Percentiles rank a stretch among this genome's conserved stretches.
Evolutionary conservation across 768 basidiomycete species (phyloP).

Genomic region (Nidularia pulvinata): DNA sequence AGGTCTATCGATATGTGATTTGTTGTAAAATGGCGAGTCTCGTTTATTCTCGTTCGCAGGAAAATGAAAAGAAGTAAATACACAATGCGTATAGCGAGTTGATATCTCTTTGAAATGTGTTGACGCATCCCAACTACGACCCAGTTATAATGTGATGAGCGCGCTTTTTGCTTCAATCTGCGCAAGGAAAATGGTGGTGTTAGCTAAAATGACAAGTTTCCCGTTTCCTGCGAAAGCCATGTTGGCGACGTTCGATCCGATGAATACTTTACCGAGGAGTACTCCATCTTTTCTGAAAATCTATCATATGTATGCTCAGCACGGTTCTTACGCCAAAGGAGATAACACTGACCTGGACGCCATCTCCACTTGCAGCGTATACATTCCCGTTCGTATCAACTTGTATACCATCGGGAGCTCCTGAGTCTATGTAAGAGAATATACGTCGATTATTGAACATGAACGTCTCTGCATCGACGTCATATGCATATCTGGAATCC

Average conservation of each 20-base stretch:
- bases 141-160: too few relatives aligned
- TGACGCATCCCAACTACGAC: too few relatives aligned
- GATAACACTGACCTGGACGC: background rate
- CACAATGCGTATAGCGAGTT: too few relatives aligned
- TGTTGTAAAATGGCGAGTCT: too few relatives aligned
- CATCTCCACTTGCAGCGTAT: background rate
- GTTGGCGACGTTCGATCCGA: background rate
- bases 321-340: background rate
- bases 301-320: background rate
- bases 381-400: background rate
- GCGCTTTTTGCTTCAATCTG: background rate
- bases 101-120: too few relatives aligned
- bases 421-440: background rate
- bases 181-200: background rate
- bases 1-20: too few relatives aligned
- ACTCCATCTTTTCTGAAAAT: background rate
- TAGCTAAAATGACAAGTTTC: background rate
- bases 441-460: conserved; percentile 60
- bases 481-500: conserved; percentile 52
- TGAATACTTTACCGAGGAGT: background rate
- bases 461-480: conserved; percentile 56
- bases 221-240: background rate
- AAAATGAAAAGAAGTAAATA: too few relatives aligned
- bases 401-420: background rate
- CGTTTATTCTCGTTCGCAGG: too few relatives aligned